phyloP scores from a whole-genome alignment of 2,329 filamentous ascomycete species.

The Emericellopsis cladophorae region DNA sequence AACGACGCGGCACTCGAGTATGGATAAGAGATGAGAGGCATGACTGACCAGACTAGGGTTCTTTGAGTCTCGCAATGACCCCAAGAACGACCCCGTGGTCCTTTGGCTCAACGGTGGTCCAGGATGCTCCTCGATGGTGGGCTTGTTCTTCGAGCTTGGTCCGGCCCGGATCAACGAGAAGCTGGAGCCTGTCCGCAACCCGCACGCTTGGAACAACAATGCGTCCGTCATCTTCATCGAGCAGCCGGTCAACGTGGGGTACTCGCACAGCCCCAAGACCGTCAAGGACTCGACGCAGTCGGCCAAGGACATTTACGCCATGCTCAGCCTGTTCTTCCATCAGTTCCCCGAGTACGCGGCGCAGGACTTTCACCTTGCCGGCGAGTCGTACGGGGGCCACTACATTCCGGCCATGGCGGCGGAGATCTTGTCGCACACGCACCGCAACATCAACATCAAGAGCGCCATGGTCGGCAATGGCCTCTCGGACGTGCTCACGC shows the following conservation, averaged over 20 bases:
- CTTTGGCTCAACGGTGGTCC: slow-evolving; percentile 94
- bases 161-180: slow-evolving; percentile 77
- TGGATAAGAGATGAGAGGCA: background rate
- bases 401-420: slow-evolving; percentile 92
- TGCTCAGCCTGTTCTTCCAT: slow-evolving; percentile 96
- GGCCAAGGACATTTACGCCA: slow-evolving; percentile 93
- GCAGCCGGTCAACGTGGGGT: slow-evolving; percentile 96
- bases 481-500: slow-evolving; percentile 82
- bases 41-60: slow-evolving; percentile 54
- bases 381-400: slow-evolving; percentile 90
- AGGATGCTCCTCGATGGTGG: slow-evolving; percentile 91
- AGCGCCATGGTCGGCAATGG: slow-evolving; percentile 93
- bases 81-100: slow-evolving; percentile 89
- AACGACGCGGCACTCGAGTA: no score
- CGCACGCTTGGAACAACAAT: slow-evolving; percentile 90
- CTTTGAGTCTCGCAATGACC: slow-evolving; percentile 97
- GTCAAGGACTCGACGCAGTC: slow-evolving; percentile 64
- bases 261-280: slow-evolving; percentile 54
- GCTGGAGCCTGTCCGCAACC: slow-evolving; percentile 68
- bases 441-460: slow-evolving; percentile 96
- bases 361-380: slow-evolving; percentile 96
- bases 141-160: slow-evolving; percentile 94
- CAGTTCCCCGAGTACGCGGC: slow-evolving; percentile 92
- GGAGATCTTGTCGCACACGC: slow-evolving; percentile 75
- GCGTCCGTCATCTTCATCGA: slow-evolving; percentile 99